phyloP scores from a whole-genome alignment of 345 rosid genomes.

The Gossypium turneri region DNA sequence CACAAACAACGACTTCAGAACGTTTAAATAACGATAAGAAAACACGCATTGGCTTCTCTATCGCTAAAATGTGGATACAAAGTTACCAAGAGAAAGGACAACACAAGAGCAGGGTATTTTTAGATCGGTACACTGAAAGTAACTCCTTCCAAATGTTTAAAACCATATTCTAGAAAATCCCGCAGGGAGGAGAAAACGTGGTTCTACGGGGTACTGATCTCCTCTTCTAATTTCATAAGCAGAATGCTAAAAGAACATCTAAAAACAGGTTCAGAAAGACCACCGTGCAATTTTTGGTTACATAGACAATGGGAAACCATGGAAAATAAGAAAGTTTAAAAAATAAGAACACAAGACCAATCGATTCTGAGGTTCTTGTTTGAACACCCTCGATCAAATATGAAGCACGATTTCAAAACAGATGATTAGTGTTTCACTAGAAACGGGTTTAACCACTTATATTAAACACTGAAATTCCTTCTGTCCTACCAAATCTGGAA shows the following conservation, averaged over 20 bases:
- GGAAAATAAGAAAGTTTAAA: not conserved
- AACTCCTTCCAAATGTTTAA: not conserved
- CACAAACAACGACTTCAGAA: conserved; percentile 10
- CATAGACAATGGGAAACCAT: not conserved
- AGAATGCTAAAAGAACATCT: not conserved
- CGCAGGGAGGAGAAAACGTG: too few species aligned
- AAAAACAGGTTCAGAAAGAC: not conserved
- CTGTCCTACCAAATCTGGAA: conserved; percentile 43
- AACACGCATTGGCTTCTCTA: not conserved
- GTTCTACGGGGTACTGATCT: not conserved
- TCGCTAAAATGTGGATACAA: not conserved
- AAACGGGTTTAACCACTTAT: conserved; percentile 43
- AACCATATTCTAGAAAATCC: not conserved
- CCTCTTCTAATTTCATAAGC: not conserved
- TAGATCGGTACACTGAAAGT: not conserved
- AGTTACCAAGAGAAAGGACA: not conserved
- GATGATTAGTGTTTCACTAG: conserved; percentile 52
- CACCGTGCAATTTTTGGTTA: not conserved
- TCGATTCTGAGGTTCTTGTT: conserved; percentile 45
- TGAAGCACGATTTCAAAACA: conserved; percentile 32
- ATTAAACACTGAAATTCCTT: conserved; percentile 50
- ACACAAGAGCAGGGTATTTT: not conserved
- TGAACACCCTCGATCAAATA: conserved; percentile 32
- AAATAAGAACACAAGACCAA: not conserved
- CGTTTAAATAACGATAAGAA: not conserved